phyloP scores from a whole-genome alignment of 2,329 filamentous ascomycete genomes.

The Fusarium falciforme region DNA sequence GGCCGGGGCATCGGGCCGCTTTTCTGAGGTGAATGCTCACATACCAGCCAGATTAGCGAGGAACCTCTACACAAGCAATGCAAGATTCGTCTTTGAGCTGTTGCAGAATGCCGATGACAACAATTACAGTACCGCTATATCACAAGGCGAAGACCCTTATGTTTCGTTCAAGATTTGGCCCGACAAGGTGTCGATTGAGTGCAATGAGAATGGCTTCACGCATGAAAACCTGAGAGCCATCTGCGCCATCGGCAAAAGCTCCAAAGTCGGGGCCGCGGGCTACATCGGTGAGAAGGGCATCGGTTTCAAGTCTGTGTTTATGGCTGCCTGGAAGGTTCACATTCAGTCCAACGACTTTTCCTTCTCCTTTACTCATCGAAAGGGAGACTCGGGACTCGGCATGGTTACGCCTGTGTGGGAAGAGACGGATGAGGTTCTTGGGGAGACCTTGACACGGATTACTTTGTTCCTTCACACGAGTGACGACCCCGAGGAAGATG shows the following conservation, averaged over 20 bases:
- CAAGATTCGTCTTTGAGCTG: slow-evolving; percentile 64
- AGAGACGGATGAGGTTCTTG: slow-evolving; percentile 29
- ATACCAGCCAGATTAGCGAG: slow-evolving; percentile 50
- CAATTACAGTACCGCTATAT: slow-evolving; percentile 46
- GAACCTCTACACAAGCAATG: slow-evolving; percentile 56
- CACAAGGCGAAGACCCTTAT: slow-evolving; percentile 40
- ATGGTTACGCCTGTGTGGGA: slow-evolving; percentile 62
- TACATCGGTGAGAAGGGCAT: slow-evolving; percentile 65
- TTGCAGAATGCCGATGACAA: slow-evolving; percentile 68
- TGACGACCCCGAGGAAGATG: slow-evolving; percentile 26
- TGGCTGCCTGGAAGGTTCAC: slow-evolving; percentile 55
- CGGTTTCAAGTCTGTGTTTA: slow-evolving; percentile 65
- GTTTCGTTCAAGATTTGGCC: slow-evolving; percentile 52
- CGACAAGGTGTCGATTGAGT: slow-evolving; percentile 57
- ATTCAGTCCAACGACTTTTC: slow-evolving; percentile 58
- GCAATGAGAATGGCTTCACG: slow-evolving; percentile 62
- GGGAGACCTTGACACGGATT: slow-evolving; percentile 47
- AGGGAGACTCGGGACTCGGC: slow-evolving; percentile 58
- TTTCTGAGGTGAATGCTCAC: background rate
- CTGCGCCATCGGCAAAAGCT: slow-evolving; percentile 58
- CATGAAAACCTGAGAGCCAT: slow-evolving; percentile 57
- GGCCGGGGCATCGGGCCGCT: background rate
- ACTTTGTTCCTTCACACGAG: slow-evolving; percentile 51
- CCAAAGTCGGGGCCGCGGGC: slow-evolving; percentile 54
- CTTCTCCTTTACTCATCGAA: slow-evolving; percentile 56